Base-by-base conservation (phyloP, 2,329 filamentous ascomycete species). In the Cytospora leucostoma region DNA sequence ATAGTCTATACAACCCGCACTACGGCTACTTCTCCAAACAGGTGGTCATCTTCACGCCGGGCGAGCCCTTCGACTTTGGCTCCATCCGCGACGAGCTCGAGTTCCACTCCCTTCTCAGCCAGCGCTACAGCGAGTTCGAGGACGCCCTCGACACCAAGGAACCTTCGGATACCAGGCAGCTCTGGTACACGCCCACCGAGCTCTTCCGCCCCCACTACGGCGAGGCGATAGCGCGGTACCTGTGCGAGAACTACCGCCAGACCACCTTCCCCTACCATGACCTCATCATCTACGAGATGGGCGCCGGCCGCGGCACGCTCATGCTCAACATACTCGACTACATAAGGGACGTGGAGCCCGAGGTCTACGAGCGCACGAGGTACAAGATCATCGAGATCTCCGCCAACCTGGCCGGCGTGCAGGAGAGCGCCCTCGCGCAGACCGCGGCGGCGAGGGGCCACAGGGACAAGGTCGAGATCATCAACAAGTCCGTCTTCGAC, bases 311-410 rank as follows among this genome's bases (percentile, higher is more conserved):
- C 71, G 95, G 95, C 67, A 99, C 96, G 0, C 85, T 99, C 73
- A 99, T 99, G 95, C 84, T 95, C 73, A 99, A 99, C 76, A 93
- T 99, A 63, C 84, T 99, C 66, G 94, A 99, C 80, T 97, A 96
- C 76, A 96, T 99, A 74, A 91, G 93, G 67, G 89, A 91, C 68
- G 84, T 88, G 52, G 91, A 98, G 71, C 92, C 93, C 0, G 90
- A 93, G 68, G 94, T 99, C 37, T 99, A 99, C 77, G 89, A 91
- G 70, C 88, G 95, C 64, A 99, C 95, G 6, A 90, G 92, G 72
- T 99, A 90, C 83, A 92, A 91, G 75, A 91, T 99, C 74, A 97
- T 99, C 70, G 95, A 99, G 78, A 98, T 99, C 72, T 96, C 92
- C 11, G 82, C 88, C 4, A 85, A 88, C 38, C 85, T 99, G 33